Percentiles rank a stretch among this genome's conserved stretches.
These are phyloP conservation scores for Mycena capillaripes DNA, from an alignment of 768 basidiomycete species.

Conservation along the genomic window DNA sequence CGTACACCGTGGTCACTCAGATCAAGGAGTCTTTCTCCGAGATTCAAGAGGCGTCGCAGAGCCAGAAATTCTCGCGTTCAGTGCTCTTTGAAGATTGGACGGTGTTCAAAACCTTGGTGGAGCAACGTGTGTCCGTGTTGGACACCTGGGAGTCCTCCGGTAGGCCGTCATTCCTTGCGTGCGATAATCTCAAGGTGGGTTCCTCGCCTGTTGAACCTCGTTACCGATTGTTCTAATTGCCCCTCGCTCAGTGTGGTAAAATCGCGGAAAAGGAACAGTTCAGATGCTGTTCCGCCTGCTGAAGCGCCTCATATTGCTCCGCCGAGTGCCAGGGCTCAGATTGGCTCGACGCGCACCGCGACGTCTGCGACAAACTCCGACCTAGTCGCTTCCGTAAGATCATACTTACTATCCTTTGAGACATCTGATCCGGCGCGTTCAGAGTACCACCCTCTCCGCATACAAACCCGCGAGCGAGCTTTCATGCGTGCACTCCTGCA, in stretches of 20 bases:
- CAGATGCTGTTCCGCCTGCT: background rate
- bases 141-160: background rate
- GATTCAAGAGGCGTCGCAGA: background rate
- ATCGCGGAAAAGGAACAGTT: background rate
- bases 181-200: background rate
- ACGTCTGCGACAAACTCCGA: background rate
- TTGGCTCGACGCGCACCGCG: background rate
- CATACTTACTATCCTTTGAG: background rate
- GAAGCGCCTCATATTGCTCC: background rate
- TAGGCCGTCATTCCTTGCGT: background rate
- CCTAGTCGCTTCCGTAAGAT: background rate
- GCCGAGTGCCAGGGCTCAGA: background rate
- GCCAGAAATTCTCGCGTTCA: background rate
- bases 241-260: background rate
- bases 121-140: background rate
- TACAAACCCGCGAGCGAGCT: background rate
- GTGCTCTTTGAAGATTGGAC: background rate
- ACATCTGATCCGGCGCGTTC: background rate
- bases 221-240: background rate
- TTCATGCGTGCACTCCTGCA: background rate
- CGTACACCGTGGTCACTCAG: background rate
- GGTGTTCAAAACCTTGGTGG: background rate
- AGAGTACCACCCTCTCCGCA: background rate
- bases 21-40: background rate
- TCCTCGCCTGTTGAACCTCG: too few species aligned